Base-by-base conservation (phyloP, 345 rosid species). In the Gossypium ekmanianum region DNA sequence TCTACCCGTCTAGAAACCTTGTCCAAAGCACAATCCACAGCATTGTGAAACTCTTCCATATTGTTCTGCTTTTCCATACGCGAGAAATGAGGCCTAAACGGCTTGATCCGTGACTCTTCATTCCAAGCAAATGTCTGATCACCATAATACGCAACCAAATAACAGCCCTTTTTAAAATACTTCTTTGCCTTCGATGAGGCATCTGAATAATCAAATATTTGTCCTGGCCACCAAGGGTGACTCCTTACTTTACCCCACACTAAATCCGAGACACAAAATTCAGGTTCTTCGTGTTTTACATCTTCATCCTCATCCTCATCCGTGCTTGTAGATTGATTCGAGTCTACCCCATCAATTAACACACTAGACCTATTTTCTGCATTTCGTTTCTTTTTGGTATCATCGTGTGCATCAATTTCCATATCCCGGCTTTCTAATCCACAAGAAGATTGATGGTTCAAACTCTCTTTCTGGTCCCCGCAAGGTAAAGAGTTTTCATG, bases 211-310 rank as follows among this genome's bases (percentile, higher is more conserved):
- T 87, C 89, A 83, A 88, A 82, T 71, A 89, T 81, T 81, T 90
- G 95, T 58, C 92, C 97, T 4, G 97, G 97, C 97, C 98, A 92
- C 98, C 98, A 94, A 0, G 96, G 97, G 83, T 92, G 93, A 79
- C 97, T 89, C 83, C 86, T 86, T 39, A 89, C 93, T 79, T 94
- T 94, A 65, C 88, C 97, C 98, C 98, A 94, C 44, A 94, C 92
- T 68, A 94, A 81, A 84, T 90, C 97, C 17, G 84, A 76, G 11
- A 68, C 87, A 80, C 82, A 50, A 43, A 87, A 72, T 57, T 69
- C 80, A 45, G 7, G 39, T 52, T 78, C 80, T 1, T 55, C 57
- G 34, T 74, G 16, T 62, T 54, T 74, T 22, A 34, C 69, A 50
- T 62, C 41, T 1, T 9, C 51, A 72, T 74, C 72, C 41, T 34